Percentiles rank a stretch among this genome's conserved stretches.
Conservation (phyloP, 768 basidiomycete species). For the Hygrophoropsis aurantiaca region DNA sequence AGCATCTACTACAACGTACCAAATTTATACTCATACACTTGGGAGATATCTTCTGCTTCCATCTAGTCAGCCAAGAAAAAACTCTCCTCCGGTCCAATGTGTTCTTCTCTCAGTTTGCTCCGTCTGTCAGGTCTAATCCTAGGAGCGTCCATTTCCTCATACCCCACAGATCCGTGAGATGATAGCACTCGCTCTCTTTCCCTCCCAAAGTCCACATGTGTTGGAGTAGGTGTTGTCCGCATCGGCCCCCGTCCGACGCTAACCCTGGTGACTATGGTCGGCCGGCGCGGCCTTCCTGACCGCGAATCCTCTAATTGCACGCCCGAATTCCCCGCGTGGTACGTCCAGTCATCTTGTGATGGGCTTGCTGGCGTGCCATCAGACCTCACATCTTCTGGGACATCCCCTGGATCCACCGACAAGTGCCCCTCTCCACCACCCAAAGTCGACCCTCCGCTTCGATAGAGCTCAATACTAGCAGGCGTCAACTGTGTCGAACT, state of each 20-base stretch:
- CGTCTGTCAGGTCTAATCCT: constrained; percentile 6
- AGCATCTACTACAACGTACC: background rate
- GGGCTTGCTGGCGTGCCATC: background rate
- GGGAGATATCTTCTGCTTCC: background rate
- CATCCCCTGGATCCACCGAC: background rate
- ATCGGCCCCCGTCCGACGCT: constrained; percentile 40
- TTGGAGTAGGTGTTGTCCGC: constrained; percentile 34
- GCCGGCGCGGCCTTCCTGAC: background rate
- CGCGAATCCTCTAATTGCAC: constrained; percentile 1
- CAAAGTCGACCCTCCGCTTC: constrained; percentile 13
- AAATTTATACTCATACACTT: background rate
- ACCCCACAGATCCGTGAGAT: constrained; percentile 29
- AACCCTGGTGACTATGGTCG: background rate
- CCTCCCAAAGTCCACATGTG: constrained; percentile 17
- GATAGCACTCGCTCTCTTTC: constrained; percentile 25
- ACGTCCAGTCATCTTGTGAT: background rate
- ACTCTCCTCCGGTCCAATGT: background rate
- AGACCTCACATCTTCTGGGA: background rate
- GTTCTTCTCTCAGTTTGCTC: constrained; percentile 20
- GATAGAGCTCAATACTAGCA: constrained; percentile 26
- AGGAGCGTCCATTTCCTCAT: constrained; percentile 17
- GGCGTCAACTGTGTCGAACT: constrained; percentile 12
- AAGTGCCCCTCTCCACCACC: constrained; percentile 1
- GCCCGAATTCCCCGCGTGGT: constrained; percentile 3
- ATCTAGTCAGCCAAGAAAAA: background rate